A percentile compares a stretch with the other conserved stretches of the same genome.
Evolutionary conservation across 202 grass and related monocot genomes (phyloP).

Genomic region (Brachypodium distachyon): DNA sequence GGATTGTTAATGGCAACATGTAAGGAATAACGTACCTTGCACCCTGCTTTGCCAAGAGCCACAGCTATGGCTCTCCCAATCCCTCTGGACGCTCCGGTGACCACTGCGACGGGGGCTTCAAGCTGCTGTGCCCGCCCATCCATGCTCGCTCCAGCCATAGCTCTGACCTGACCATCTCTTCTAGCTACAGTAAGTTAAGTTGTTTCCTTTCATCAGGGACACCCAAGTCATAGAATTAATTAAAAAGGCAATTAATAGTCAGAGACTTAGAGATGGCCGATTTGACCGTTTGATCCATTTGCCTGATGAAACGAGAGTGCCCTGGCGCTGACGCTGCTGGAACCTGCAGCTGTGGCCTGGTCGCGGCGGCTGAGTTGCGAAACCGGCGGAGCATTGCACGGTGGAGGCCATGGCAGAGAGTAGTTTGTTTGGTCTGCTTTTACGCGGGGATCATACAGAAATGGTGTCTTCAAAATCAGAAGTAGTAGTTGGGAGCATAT

Average conservation of each 20-base stretch:
- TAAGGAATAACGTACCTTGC: conserved; percentile 40
- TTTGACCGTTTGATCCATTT: background rate
- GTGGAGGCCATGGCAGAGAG: conserved; percentile 11
- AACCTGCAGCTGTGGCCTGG: background rate
- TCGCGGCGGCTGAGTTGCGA: background rate
- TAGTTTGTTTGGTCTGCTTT: background rate
- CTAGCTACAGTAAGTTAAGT: background rate
- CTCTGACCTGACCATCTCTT: background rate
- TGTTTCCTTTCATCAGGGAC: background rate
- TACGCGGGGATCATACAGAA: background rate
- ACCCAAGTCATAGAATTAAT: background rate
- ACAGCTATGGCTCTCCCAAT: conserved; percentile 59
- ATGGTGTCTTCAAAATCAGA: background rate
- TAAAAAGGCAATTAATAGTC: background rate
- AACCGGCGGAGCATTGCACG: background rate
- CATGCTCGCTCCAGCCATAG: conserved; percentile 1
- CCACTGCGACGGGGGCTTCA: conserved; percentile 40
- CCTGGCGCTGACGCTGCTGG: background rate
- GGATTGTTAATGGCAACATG: background rate
- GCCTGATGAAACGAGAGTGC: background rate
- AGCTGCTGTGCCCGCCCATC: conserved; percentile 1
- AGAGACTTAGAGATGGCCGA: background rate
- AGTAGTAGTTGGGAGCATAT: background rate
- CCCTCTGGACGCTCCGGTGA: conserved; percentile 64
- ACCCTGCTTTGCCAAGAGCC: conserved; percentile 51